phyloP scores from a whole-genome alignment of 345 rosid species.

The Populus davidiana region DNA sequence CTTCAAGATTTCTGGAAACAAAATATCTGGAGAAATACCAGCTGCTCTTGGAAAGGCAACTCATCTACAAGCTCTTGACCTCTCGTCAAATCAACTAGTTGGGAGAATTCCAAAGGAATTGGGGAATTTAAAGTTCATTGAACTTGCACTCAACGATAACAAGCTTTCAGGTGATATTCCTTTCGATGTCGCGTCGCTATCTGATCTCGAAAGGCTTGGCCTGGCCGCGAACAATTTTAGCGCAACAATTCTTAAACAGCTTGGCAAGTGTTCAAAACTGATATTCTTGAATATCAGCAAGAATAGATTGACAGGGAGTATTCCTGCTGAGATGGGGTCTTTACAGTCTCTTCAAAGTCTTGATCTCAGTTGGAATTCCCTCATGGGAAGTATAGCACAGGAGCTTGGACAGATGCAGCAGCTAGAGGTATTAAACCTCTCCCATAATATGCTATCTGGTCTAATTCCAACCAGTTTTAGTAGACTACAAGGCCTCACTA shows the following conservation, averaged over 20 bases:
- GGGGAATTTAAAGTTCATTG: background rate
- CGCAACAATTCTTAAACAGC: background rate
- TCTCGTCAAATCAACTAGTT: background rate
- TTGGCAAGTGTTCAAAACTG: background rate
- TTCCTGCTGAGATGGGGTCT: background rate
- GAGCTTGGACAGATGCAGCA: background rate
- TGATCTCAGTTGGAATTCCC: conserved; percentile 22
- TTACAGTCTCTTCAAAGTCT: background rate
- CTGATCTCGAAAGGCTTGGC: background rate
- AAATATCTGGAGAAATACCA: background rate
- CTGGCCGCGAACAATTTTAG: background rate
- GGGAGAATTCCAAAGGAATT: background rate
- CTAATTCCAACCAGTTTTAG: background rate
- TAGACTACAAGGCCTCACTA: background rate
- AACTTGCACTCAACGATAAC: background rate
- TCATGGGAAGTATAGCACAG: background rate
- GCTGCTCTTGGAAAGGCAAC: background rate
- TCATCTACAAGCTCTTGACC: background rate
- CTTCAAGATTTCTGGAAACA: background rate
- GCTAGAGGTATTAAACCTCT: background rate
- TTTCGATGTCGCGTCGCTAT: background rate
- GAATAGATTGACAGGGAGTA: background rate
- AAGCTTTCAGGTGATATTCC: background rate
- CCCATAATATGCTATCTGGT: conserved; percentile 10
- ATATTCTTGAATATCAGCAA: background rate